A percentile compares a stretch with the other conserved stretches of the same genome.
phyloP scores from a whole-genome alignment of 2,329 filamentous ascomycete species.

The Penicillium decumbens region DNA sequence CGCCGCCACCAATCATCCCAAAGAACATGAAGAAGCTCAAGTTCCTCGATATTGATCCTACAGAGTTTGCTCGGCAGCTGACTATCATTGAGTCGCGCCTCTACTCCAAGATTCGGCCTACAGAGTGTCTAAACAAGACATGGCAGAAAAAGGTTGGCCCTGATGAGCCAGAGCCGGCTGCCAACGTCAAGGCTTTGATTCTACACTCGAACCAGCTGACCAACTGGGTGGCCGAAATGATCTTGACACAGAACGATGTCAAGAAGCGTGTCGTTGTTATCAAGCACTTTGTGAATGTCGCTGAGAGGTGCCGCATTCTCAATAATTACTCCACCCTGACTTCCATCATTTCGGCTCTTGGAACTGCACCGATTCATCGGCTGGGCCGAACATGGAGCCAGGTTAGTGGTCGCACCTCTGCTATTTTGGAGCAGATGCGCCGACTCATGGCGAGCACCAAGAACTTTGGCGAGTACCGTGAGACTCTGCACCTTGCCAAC shows the following conservation, averaged over 20 bases:
- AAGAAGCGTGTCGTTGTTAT: constrained; percentile 96
- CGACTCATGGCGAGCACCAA: constrained; percentile 94
- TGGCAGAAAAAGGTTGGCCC: constrained; percentile 94
- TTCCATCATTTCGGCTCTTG: constrained; percentile 92
- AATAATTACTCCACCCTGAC: constrained; percentile 98
- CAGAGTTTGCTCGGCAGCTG: constrained; percentile 93
- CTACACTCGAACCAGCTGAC: constrained; percentile 98
- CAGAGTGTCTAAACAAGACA: constrained; percentile 95
- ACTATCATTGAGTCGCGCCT: constrained; percentile 94
- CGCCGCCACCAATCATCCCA: constrained; percentile 83
- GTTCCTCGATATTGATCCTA: constrained; percentile 92
- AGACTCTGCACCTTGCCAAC: constrained; percentile 85
- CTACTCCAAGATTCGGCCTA: constrained; percentile 92
- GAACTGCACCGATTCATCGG: constrained; percentile 90
- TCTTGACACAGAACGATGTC: constrained; percentile 86
- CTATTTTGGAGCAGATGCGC: constrained; percentile 82
- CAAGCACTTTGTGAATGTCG: constrained; percentile 95
- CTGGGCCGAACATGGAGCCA: constrained; percentile 91
- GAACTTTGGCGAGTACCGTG: constrained; percentile 96
- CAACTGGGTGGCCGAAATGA: constrained; percentile 99
- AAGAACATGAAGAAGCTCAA: constrained; percentile 99
- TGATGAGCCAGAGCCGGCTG: constrained; percentile 67
- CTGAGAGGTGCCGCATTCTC: constrained; percentile 90
- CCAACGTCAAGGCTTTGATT: constrained; percentile 94
- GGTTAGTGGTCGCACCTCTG: constrained; percentile 77